Evolutionary conservation across 2,329 filamentous ascomycete genomes (phyloP), one percentile per base, ranked within the genome.

Genomic region (Zopfia rhizophila): DNA sequence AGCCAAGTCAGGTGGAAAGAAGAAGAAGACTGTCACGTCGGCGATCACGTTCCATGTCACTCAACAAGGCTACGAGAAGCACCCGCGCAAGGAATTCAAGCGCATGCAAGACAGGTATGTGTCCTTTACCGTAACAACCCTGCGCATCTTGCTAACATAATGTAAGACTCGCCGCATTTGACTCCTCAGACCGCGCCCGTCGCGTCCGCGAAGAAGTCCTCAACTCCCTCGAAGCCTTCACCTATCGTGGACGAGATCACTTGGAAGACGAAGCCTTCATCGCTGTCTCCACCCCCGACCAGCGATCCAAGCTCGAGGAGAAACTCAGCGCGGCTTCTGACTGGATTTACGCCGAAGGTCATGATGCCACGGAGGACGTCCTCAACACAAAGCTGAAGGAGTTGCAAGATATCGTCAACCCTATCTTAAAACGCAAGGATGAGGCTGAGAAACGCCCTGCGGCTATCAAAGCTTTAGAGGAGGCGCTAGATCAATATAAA

Each of bases 191-290:
- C 72, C 83, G 82, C 57, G 84, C 88, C 19, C 88, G 92, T 38
- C 75, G 85, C 24, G 78, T 85, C 46, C 85, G 92, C 22, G 92
- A 97, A 68, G 93, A 97, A 69, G 85, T 90, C 1, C 78, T 97
- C 45, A 99, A 97, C 74, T 88, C 89, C 55, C 84, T 99, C n/a
- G 94, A 99, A 73, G 87, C 83, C 10, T 97, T 89, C 72, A 96
- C 93, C 11, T 99, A 99, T 79, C 88, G 86, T 63, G 83, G 89
- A 19, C 87, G 91, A 18, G 91, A 97, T 69, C 80, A 96, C 31
- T 79, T 97, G 2, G 87, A 90, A 29, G 87, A 88, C 49, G 85
- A 90, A 35, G 79, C 80, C 1, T 97, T 97, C 68, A 77, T 88
- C 39, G 80, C 80, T 10, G 84, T 82, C 3, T 89, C 91, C 22